Percentiles rank a stretch among this genome's conserved stretches.
Conservation (phyloP, 2,329 filamentous ascomycete species). For the Botrytis porri region DNA sequence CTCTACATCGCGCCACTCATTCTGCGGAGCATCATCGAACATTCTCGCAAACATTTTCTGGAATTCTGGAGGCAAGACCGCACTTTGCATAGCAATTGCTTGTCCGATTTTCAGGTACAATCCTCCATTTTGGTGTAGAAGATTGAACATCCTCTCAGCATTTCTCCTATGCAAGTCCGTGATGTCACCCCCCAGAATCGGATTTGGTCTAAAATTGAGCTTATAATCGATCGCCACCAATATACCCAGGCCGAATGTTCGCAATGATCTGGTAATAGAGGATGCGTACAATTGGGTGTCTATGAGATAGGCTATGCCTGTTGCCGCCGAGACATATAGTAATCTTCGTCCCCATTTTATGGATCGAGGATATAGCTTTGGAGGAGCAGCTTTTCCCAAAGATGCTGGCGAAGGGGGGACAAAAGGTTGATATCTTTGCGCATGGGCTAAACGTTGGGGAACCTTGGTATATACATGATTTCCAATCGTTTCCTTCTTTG, state of each 20-base stretch:
- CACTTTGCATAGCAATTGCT: constrained; percentile 97
- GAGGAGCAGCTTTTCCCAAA: constrained; percentile 67
- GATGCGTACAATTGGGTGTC: constrained; percentile 78
- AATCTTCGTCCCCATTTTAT: constrained; percentile 77
- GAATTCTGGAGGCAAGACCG: constrained; percentile 88
- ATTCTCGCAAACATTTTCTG: constrained; percentile 94
- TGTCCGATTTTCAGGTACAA: constrained; percentile 97
- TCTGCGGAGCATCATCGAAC: constrained; percentile 97
- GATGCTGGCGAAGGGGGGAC: constrained; percentile 75
- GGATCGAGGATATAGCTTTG: constrained; percentile 67
- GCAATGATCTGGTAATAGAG: constrained; percentile 71
- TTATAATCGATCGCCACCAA: constrained; percentile 91
- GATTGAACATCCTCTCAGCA: constrained; percentile 75
- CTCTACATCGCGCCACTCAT: constrained; percentile 81
- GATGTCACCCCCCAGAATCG: constrained; percentile 69
- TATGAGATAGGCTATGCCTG: constrained; percentile 61
- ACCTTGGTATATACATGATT: constrained; percentile 18
- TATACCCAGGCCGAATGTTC: constrained; percentile 77
- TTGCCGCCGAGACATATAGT: constrained; percentile 55
- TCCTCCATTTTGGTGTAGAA: constrained; percentile 84
- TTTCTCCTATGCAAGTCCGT: constrained; percentile 78
- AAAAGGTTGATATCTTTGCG: constrained; percentile 58
- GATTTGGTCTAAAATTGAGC: constrained; percentile 84
- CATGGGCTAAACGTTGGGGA: constrained; percentile 33
- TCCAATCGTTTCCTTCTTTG: constrained; percentile 16